phyloP scores from a whole-genome alignment of 2,329 filamentous ascomycete genomes.

The Aphanocladium album region DNA sequence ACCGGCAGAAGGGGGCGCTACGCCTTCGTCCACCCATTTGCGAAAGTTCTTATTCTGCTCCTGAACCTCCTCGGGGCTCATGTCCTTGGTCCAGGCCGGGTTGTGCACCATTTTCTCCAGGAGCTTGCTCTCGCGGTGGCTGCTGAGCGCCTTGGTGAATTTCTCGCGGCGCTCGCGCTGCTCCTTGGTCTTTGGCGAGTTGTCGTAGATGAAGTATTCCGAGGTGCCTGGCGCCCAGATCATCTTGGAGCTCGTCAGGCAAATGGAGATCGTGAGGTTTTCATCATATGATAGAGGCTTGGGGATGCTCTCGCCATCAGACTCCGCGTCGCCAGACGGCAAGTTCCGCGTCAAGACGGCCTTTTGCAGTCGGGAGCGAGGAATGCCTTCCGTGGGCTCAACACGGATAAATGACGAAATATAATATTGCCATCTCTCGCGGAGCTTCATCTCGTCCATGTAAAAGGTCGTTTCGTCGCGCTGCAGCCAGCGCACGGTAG shows the following conservation, averaged over 20 bases:
- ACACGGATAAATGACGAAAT: constrained; percentile 86
- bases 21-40: constrained; percentile 48
- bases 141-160: constrained; percentile 47
- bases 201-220: constrained; percentile 69
- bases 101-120: constrained; percentile 79
- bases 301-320: constrained; percentile 58
- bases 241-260: constrained; percentile 72
- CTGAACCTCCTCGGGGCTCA: constrained; percentile 72
- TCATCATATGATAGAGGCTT: constrained; percentile 60
- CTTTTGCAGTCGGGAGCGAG: constrained; percentile 59
- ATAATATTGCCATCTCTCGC: constrained; percentile 89
- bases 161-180: constrained; percentile 48
- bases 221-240: constrained; percentile 66
- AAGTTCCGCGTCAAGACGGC: constrained; percentile 68
- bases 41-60: constrained; percentile 64
- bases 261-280: constrained; percentile 66
- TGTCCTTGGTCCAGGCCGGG: constrained; percentile 72
- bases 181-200: constrained; percentile 62
- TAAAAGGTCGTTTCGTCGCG: constrained; percentile 74
- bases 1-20: constrained; percentile 30
- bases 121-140: constrained; percentile 65
- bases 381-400: constrained; percentile 79
- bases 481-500: constrained; percentile 66
- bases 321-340: constrained; percentile 55
- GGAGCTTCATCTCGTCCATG: constrained; percentile 78